phyloP scores from a whole-genome alignment of 75 land plant genomes.

The Chamaecyparis obtusa region DNA sequence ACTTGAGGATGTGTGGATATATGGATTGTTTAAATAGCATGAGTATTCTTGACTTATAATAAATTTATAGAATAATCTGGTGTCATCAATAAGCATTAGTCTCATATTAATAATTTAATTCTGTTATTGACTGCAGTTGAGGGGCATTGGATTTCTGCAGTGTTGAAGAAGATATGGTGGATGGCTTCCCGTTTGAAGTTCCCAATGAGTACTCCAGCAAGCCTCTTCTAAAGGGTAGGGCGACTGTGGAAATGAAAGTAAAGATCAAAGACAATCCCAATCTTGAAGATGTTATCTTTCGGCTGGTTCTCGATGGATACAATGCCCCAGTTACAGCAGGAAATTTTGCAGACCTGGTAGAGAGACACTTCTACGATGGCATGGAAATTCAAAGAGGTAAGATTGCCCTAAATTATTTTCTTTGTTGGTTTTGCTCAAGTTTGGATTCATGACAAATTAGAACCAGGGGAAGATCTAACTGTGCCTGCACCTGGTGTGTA shows the following conservation, averaged over 20 bases:
- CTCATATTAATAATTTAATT: constrained; percentile 47
- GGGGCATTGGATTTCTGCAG: constrained; percentile 98
- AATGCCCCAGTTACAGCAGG: constrained; percentile 99
- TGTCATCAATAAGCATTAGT: constrained; percentile 21
- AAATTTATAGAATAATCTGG: background rate
- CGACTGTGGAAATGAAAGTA: constrained; percentile 96
- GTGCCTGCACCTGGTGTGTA: background rate
- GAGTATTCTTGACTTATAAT: background rate
- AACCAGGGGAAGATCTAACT: background rate
- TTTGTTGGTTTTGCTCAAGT: background rate
- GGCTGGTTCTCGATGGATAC: constrained; percentile 89
- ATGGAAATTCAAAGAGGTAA: constrained; percentile 99
- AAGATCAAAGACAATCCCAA: constrained; percentile 97
- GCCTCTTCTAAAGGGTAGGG: constrained; percentile 97
- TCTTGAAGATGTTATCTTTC: constrained; percentile 68
- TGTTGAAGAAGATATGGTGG: constrained; percentile 99
- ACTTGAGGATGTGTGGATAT: background rate
- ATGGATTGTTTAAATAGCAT: background rate
- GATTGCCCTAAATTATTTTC: background rate
- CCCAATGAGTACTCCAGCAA: constrained; percentile 87
- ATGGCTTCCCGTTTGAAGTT: constrained; percentile 86
- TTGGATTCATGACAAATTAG: background rate
- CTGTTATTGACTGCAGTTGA: constrained; percentile 95
- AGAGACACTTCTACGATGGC: constrained; percentile 97
- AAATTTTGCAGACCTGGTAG: constrained; percentile 89